phyloP scores from a whole-genome alignment of 139 green algal genomes.

The Penium margaritaceum region DNA sequence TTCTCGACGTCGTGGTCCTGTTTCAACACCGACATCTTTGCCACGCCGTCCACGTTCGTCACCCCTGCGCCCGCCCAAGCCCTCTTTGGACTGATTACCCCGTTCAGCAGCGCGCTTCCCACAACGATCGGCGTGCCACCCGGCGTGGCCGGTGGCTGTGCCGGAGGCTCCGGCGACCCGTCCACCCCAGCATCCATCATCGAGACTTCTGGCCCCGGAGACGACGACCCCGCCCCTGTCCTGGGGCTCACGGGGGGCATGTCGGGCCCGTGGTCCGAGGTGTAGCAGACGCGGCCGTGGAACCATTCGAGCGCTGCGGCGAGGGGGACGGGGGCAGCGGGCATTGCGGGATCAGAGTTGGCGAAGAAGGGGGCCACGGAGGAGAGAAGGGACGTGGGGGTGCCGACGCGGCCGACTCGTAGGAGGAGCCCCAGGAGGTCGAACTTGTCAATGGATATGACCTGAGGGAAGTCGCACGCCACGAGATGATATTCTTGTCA shows the following conservation, averaged over 20 bases:
- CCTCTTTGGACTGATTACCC: background rate
- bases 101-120: background rate
- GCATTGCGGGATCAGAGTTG: slow-evolving; percentile 40
- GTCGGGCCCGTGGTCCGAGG: slow-evolving; percentile 26
- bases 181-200: background rate
- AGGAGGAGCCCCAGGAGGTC: slow-evolving; percentile 7
- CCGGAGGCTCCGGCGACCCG: background rate
- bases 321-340: slow-evolving; percentile 34
- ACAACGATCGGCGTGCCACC: no score
- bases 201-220: no score
- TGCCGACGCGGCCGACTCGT: background rate
- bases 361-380: slow-evolving; percentile 40
- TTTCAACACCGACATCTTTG: slow-evolving; percentile 47
- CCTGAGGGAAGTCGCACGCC: slow-evolving; percentile 14
- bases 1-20: slow-evolving; percentile 30
- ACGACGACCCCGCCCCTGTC: slow-evolving; percentile 12
- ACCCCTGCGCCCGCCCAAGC: slow-evolving; percentile 24
- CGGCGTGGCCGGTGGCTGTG: no score
- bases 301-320: slow-evolving; percentile 30
- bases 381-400: background rate
- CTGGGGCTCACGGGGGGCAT: background rate
- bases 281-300: slow-evolving; percentile 11
- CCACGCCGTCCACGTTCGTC: slow-evolving; percentile 36
- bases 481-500: no score
- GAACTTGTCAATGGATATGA: slow-evolving; percentile 7